Evolutionary conservation across 2,329 filamentous ascomycete genomes (phyloP).

Genomic region (Periconia sp.): DNA sequence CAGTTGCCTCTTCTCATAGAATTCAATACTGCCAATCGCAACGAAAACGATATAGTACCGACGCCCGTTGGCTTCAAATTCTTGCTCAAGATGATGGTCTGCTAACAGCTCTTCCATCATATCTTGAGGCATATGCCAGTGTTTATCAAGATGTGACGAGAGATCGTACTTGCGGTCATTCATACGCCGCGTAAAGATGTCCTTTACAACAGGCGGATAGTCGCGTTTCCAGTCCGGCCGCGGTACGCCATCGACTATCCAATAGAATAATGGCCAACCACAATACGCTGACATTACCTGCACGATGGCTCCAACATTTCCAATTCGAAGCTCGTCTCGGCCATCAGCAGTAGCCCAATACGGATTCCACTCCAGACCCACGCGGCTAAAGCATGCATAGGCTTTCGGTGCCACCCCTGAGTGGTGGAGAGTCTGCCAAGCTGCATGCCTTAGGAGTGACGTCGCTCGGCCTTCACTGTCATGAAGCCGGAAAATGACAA

Average conservation of each 20-base stretch:
- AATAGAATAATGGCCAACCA: not conserved
- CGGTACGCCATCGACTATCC: not conserved
- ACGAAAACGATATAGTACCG: constrained; percentile 5
- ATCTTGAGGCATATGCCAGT: not conserved
- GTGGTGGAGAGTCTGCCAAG: constrained; percentile 2
- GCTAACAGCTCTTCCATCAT: constrained; percentile 5
- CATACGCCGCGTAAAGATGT: constrained; percentile 4
- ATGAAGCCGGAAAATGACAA: constrained; percentile 6
- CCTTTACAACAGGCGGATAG: constrained; percentile 4
- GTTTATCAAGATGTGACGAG: not conserved
- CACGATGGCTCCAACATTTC: too few species aligned
- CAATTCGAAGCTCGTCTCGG: not conserved
- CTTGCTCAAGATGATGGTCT: constrained; percentile 3
- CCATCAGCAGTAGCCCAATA: constrained; percentile 3
- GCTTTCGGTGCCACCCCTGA: not conserved
- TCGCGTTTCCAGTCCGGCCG: constrained; percentile 5
- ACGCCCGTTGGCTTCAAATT: constrained; percentile 3
- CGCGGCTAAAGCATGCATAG: constrained; percentile 3
- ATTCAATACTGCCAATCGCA: not conserved
- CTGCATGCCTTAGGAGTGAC: constrained; percentile 3
- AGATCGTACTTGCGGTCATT: not conserved
- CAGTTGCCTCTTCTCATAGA: constrained; percentile 2
- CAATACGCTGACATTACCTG: too few species aligned
- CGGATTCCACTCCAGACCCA: constrained; percentile 6
- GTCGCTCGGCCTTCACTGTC: constrained; percentile 4